Evolutionary conservation across 2,329 filamentous ascomycete genomes (phyloP).

Genomic region (Diaporthe sp.): DNA sequence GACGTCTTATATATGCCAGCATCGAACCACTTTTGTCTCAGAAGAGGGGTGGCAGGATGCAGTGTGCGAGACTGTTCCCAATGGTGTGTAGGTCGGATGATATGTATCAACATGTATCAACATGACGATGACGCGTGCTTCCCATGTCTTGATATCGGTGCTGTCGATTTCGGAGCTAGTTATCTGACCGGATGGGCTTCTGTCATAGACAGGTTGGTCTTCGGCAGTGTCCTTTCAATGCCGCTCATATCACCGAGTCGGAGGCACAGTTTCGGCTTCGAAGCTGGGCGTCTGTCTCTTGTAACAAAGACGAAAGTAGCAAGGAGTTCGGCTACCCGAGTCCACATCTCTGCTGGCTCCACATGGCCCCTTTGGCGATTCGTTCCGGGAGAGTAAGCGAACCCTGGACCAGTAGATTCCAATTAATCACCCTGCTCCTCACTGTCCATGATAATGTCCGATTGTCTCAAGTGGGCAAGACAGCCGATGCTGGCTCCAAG

Average conservation of each 20-base stretch:
- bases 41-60: conserved; percentile 2
- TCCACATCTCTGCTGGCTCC: background rate
- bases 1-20: background rate
- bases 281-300: background rate
- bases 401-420: background rate
- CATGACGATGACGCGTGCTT: background rate
- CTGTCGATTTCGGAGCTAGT: background rate
- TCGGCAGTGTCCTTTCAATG: too few species aligned
- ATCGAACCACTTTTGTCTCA: conserved; percentile 5
- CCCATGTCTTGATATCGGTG: background rate
- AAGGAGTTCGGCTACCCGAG: background rate
- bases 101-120: background rate
- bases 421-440: background rate
- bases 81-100: background rate
- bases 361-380: background rate
- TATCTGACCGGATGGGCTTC: background rate
- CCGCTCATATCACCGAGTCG: background rate
- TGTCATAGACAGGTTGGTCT: background rate
- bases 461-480: background rate
- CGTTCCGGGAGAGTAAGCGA: background rate
- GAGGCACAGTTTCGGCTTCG: too few species aligned
- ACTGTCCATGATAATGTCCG: too few species aligned
- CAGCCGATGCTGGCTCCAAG: background rate
- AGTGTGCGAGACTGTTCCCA: background rate
- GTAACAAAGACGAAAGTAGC: background rate